phyloP scores from a whole-genome alignment of 257 asterid genomes.

The Penstemon newberryi region DNA sequence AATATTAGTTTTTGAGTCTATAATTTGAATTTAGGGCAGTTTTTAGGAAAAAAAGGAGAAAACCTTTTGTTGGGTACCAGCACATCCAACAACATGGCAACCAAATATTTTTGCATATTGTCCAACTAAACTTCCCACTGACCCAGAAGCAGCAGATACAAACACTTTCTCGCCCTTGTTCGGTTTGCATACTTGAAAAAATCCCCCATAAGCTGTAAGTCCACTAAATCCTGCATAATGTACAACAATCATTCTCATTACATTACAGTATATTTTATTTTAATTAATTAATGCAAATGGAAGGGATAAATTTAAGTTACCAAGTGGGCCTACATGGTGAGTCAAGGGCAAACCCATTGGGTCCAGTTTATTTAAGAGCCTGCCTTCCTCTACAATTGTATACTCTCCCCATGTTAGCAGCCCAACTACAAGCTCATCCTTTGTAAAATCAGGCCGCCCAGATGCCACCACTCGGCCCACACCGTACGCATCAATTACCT shows the following conservation, averaged over 20 bases:
- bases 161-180: constrained; percentile 66
- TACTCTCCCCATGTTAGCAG: constrained; percentile 78
- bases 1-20: too few relatives aligned
- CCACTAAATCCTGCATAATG: constrained; percentile 57
- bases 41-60: background rate
- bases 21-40: too few relatives aligned
- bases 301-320: constrained; percentile 8
- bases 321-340: constrained; percentile 58
- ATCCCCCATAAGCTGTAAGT: constrained; percentile 73
- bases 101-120: constrained; percentile 72
- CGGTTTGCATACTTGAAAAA: constrained; percentile 62
- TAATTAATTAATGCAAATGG: too few relatives aligned
- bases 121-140: constrained; percentile 74
- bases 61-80: constrained; percentile 60
- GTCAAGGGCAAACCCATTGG: constrained; percentile 59
- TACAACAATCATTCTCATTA: too few relatives aligned
- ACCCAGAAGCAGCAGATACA: constrained; percentile 83
- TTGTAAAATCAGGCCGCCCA: constrained; percentile 39
- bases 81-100: constrained; percentile 74
- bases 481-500: constrained; percentile 62
- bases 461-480: constrained; percentile 74
- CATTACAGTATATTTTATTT: too few relatives aligned
- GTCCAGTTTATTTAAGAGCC: constrained; percentile 63
- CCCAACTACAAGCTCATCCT: constrained; percentile 67
- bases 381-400: constrained; percentile 43